phyloP scores from a whole-genome alignment of 2,329 filamentous ascomycete species.

The Nigrospora osmanthi region DNA sequence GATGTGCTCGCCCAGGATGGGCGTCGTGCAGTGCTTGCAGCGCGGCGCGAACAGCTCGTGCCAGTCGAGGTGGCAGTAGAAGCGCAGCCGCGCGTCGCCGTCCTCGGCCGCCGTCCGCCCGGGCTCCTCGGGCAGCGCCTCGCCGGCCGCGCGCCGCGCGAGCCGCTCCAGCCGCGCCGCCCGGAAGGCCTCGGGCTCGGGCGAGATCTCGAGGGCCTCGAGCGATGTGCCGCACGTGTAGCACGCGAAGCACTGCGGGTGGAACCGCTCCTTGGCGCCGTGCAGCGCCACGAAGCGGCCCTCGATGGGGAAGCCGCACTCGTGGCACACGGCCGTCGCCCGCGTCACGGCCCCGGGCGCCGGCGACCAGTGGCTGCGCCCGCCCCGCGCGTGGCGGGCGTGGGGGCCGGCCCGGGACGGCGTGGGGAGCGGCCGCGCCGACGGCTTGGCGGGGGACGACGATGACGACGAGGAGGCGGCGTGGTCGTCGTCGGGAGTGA shows the following conservation, averaged over 20 bases:
- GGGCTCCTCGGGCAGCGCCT: slow-evolving; percentile 53
- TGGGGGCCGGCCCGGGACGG: slow-evolving; percentile 27
- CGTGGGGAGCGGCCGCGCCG: slow-evolving; percentile 38
- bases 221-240: slow-evolving; percentile 79
- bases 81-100: slow-evolving; percentile 66
- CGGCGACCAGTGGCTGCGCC: slow-evolving; percentile 52
- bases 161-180: slow-evolving; percentile 68
- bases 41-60: slow-evolving; percentile 89
- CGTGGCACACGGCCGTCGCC: slow-evolving; percentile 68
- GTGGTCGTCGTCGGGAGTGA: slow-evolving; percentile 34
- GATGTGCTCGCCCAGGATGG: slow-evolving; percentile 91
- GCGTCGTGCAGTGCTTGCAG: slow-evolving; percentile 93
- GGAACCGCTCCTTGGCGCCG: slow-evolving; percentile 67
- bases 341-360: slow-evolving; percentile 38
- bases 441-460: slow-evolving; percentile 8
- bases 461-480: slow-evolving; percentile 1
- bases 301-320: slow-evolving; percentile 77
- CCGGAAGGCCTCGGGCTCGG: slow-evolving; percentile 71
- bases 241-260: slow-evolving; percentile 89
- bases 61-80: slow-evolving; percentile 98
- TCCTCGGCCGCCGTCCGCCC: slow-evolving; percentile 61
- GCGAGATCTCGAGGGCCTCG: slow-evolving; percentile 93
- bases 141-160: slow-evolving; percentile 47
- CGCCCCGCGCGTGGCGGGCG: slow-evolving; percentile 27
- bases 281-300: slow-evolving; percentile 83